These are phyloP conservation scores for Fusarium dimerum DNA, from an alignment of 2,329 filamentous ascomycete genomes.

Conservation along the genomic window DNA sequence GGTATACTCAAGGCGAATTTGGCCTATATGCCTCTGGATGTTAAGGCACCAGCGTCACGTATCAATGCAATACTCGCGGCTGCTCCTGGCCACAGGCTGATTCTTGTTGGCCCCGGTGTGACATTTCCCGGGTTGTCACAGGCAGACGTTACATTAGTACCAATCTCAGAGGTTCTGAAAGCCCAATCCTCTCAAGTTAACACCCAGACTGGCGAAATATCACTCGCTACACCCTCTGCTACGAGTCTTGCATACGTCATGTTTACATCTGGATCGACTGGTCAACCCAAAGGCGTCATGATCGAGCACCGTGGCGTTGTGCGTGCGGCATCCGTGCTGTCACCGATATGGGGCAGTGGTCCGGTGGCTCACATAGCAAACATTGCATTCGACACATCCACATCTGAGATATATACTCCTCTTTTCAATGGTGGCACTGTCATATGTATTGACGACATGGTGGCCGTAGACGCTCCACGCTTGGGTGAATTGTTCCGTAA, in stretches of 20 bases:
- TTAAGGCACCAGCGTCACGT: constrained; percentile 12
- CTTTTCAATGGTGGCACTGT: constrained; percentile 23
- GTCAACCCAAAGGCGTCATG: constrained; percentile 51
- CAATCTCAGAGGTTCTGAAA: background rate
- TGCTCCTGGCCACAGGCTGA: background rate
- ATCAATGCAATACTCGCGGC: constrained; percentile 17
- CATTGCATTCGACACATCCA: constrained; percentile 20
- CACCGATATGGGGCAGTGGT: too few relatives aligned
- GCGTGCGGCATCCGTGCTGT: background rate
- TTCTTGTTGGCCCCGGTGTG: constrained; percentile 9
- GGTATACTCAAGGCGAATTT: constrained; percentile 28
- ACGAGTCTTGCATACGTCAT: constrained; percentile 37
- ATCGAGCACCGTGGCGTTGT: constrained; percentile 20
- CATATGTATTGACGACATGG: constrained; percentile 19
- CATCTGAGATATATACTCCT: constrained; percentile 19
- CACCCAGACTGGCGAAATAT: background rate
- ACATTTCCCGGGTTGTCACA: background rate
- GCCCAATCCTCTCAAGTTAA: accelerated
- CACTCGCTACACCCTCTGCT: background rate
- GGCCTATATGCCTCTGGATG: constrained; percentile 27
- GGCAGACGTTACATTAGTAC: background rate
- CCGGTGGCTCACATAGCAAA: constrained; percentile 18
- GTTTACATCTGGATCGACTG: constrained; percentile 54
- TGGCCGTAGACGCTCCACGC: constrained; percentile 6
- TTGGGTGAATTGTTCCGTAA: constrained; percentile 7